Conservation (phyloP, 441 rosid genomes). For the Pelargonium myrrhifolium region DNA sequence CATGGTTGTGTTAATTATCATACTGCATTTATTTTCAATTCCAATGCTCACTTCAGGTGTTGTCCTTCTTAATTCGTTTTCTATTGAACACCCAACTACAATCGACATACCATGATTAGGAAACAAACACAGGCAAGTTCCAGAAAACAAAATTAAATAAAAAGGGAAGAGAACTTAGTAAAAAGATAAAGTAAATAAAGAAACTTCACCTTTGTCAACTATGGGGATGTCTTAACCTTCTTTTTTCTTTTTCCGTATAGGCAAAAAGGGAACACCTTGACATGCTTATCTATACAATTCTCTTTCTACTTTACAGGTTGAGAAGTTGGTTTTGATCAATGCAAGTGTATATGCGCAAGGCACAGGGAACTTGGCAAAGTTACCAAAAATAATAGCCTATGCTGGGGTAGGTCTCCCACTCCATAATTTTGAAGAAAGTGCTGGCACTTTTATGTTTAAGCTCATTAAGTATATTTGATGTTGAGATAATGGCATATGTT, state of each 20-base stretch:
- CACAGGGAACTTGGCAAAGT: slow-evolving; percentile 59
- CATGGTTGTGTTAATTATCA: background rate
- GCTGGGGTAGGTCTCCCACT: slow-evolving; percentile 53
- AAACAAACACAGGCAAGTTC: too few species aligned
- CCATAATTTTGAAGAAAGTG: background rate
- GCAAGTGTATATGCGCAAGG: slow-evolving; percentile 86
- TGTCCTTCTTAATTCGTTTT: background rate
- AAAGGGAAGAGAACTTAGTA: too few species aligned
- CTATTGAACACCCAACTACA: background rate
- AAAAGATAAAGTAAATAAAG: background rate
- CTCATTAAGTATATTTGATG: background rate
- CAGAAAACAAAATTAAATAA: too few species aligned
- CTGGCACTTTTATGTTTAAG: background rate
- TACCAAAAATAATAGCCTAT: slow-evolving; percentile 63
- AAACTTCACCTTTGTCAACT: too few species aligned
- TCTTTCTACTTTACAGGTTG: slow-evolving; percentile 38
- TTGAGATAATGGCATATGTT: background rate
- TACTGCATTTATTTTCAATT: background rate
- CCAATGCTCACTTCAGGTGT: background rate
- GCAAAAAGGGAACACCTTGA: background rate
- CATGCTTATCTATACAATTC: background rate
- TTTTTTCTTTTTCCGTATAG: too few species aligned
- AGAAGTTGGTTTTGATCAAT: slow-evolving; percentile 69
- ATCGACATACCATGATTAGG: too few species aligned
- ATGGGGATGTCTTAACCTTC: background rate